Conservation (phyloP, 768 basidiomycete genomes). For the Tylopilus balloui region DNA sequence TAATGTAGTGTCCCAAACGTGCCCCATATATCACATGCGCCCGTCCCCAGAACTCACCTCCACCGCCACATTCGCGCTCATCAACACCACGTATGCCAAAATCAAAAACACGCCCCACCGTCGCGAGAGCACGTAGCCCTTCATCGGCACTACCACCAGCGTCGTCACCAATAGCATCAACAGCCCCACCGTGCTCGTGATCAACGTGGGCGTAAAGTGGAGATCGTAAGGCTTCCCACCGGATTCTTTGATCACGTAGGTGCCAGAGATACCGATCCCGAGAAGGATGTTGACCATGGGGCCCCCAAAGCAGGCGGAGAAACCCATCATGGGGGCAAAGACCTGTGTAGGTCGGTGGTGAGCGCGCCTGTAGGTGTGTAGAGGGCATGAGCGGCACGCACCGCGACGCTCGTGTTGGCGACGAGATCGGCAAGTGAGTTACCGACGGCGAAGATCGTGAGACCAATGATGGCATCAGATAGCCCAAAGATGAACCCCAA, state of each 20-base stretch:
- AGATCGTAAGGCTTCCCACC: constrained; percentile 56
- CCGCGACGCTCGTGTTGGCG: constrained; percentile 94
- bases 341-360: constrained; percentile 37
- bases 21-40: no score
- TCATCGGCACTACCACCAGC: constrained; percentile 78
- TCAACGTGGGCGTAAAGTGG: constrained; percentile 74
- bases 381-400: constrained; percentile 31
- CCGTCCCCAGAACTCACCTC: constrained; percentile 43
- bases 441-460: constrained; percentile 95
- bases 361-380: not conserved
- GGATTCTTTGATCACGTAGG: constrained; percentile 71
- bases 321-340: constrained; percentile 91
- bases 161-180: constrained; percentile 71
- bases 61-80: constrained; percentile 75
- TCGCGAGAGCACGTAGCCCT: constrained; percentile 74
- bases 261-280: constrained; percentile 89
- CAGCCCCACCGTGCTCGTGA: constrained; percentile 82
- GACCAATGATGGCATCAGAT: constrained; percentile 93
- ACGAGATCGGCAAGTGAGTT: constrained; percentile 96
- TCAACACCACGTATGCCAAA: constrained; percentile 64
- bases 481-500: constrained; percentile 93
- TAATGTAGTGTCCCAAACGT: no score
- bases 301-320: constrained; percentile 91
- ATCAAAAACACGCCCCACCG: constrained; percentile 83
- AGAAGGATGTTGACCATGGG: constrained; percentile 90